phyloP scores from a whole-genome alignment of 1,284 basidiomycete genomes.

The Rhodofomes roseus region DNA sequence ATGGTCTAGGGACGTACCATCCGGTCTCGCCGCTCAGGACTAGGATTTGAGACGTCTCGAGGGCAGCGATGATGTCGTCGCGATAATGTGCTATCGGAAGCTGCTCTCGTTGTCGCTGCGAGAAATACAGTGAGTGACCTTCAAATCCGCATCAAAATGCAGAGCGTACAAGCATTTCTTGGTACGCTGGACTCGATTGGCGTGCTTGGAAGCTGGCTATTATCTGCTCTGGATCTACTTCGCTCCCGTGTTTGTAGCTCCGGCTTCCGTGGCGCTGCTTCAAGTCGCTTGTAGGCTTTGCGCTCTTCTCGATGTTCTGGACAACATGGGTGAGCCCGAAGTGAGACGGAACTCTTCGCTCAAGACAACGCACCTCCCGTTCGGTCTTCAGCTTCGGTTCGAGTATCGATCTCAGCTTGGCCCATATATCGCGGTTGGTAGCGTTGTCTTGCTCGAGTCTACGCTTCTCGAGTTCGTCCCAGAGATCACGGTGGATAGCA shows the following conservation, averaged over 20 bases:
- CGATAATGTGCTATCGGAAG: constrained; percentile 91
- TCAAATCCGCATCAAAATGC: neutral
- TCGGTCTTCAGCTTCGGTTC: constrained; percentile 47
- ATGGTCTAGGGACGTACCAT: constrained; percentile 54
- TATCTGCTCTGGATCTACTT: constrained; percentile 45
- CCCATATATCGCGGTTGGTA: constrained; percentile 71
- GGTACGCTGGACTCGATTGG: constrained; percentile 65
- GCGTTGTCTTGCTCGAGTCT: constrained; percentile 63
- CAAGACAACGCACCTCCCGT: constrained; percentile 27
- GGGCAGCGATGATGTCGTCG: constrained; percentile 65
- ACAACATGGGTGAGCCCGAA: constrained; percentile 22
- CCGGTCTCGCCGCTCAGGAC: constrained; percentile 98
- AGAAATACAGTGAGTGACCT: neutral
- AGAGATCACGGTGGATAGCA: constrained; percentile 83
- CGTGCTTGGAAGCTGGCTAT: constrained; percentile 58
- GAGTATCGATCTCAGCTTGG: constrained; percentile 59
- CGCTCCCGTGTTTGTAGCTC: constrained; percentile 15
- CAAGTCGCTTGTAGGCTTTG: neutral
- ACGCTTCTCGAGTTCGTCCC: constrained; percentile 83
- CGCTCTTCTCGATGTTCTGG: constrained; percentile 25
- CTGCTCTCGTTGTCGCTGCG: constrained; percentile 62
- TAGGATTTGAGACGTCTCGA: constrained; percentile 83
- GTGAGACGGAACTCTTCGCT: constrained; percentile 17
- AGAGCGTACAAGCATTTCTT: constrained; percentile 79
- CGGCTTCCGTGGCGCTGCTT: constrained; percentile 5